Percentiles rank a stretch among this genome's conserved stretches.
Conservation (phyloP, 108 stramenopile genomes). For the Fragilariopsis cylindrus region DNA sequence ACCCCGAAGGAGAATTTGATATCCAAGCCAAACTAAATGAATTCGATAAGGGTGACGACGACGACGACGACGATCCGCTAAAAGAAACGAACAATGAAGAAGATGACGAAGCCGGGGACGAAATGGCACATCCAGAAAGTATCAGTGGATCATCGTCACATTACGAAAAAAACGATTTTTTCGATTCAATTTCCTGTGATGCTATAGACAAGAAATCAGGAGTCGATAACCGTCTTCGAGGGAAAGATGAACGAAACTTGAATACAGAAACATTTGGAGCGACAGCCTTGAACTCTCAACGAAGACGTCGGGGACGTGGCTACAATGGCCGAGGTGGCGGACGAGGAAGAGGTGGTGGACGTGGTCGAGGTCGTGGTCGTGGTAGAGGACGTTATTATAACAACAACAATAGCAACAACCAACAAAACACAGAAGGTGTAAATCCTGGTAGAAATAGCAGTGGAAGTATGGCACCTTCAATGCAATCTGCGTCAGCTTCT, state of each 20-base stretch:
- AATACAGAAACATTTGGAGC: constrained; percentile 91
- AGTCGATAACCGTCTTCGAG: constrained; percentile 79
- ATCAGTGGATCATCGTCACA: constrained; percentile 17
- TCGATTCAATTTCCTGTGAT: constrained; percentile 86
- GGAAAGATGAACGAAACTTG: constrained; percentile 66
- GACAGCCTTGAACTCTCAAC: constrained; percentile 56
- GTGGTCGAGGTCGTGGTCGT: constrained; percentile 25
- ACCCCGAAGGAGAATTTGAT: constrained; percentile 64
- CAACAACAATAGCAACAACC: constrained; percentile 15
- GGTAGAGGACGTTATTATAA: constrained; percentile 16
- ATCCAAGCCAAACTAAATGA: constrained; percentile 76
- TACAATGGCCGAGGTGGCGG: constrained; percentile 43
- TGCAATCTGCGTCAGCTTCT: neutral
- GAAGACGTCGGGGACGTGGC: constrained; percentile 50
- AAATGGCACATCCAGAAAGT: neutral
- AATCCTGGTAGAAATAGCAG: neutral
- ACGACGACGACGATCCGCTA: neutral
- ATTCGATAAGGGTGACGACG: constrained; percentile 52
- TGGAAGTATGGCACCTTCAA: too few species aligned
- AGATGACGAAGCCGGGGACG: constrained; percentile 25
- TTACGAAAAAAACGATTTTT: constrained; percentile 80
- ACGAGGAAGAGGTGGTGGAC: constrained; percentile 22
- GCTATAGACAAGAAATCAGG: constrained; percentile 72
- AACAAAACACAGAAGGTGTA: constrained; percentile 6
- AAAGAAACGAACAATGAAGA: constrained; percentile 32